These are phyloP conservation scores for Barbarea vulgaris DNA, from an alignment of 345 rosid genomes.

Conservation along the genomic window DNA sequence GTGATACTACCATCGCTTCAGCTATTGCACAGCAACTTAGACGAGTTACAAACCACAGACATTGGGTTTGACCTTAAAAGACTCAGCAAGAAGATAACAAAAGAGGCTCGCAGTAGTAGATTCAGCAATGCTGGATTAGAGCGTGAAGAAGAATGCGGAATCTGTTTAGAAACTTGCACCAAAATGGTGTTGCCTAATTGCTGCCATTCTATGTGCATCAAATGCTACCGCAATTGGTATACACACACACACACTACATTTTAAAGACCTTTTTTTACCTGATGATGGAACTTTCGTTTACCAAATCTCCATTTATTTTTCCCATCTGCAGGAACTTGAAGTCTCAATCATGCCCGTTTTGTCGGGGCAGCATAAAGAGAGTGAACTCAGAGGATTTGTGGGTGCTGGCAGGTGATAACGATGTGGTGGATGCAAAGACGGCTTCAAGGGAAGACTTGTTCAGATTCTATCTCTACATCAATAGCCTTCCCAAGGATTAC, in stretches of 20 bases:
- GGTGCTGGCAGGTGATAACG: constrained; percentile 90
- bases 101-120: constrained; percentile 48
- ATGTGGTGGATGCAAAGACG: constrained; percentile 76
- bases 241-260: constrained; percentile 17
- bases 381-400: constrained; percentile 96
- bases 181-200: constrained; percentile 94
- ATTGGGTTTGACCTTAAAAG: constrained; percentile 42
- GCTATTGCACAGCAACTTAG: constrained; percentile 62
- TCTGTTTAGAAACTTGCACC: constrained; percentile 94
- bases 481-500: constrained; percentile 77
- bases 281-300: neutral
- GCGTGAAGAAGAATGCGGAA: constrained; percentile 96
- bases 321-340: constrained; percentile 68
- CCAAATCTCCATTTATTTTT: neutral
- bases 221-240: constrained; percentile 97
- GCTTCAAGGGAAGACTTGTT: constrained; percentile 71
- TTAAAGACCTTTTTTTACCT: neutral
- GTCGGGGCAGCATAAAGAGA: constrained; percentile 94
- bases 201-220: constrained; percentile 99
- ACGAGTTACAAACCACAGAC: constrained; percentile 49
- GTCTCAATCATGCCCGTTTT: constrained; percentile 96
- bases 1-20: constrained; percentile 91
- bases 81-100: constrained; percentile 49
- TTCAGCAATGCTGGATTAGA: constrained; percentile 55
- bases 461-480: constrained; percentile 83